These are phyloP conservation scores for Piper longum DNA, from an alignment of 164 flowering plant species.

Conservation along the genomic window DNA sequence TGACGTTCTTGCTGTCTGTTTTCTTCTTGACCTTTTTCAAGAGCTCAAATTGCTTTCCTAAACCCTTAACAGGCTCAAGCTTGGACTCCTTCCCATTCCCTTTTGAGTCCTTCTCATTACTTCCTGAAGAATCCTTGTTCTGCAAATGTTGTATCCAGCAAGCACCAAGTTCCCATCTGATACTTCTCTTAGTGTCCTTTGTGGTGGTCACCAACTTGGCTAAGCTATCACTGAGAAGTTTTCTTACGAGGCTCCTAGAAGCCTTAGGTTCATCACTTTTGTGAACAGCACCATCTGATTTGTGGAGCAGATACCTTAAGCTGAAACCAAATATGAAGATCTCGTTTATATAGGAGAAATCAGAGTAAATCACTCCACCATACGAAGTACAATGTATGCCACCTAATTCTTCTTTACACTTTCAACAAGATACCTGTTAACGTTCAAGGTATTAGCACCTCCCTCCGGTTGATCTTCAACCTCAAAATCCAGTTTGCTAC, in stretches of 20 bases:
- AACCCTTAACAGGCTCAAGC: constrained; percentile 56
- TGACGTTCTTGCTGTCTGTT: constrained; percentile 9
- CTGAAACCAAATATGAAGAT: constrained; percentile 23
- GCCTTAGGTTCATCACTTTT: constrained; percentile 24
- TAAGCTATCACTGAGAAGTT: constrained; percentile 48
- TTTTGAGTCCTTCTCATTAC: constrained; percentile 15
- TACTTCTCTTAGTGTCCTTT: constrained; percentile 15
- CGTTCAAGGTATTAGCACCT: constrained; percentile 77
- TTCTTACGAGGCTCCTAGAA: constrained; percentile 24
- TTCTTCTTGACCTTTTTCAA: constrained; percentile 62
- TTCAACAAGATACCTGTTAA: constrained; percentile 40
- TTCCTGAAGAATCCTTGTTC: constrained; percentile 42
- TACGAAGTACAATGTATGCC: not conserved
- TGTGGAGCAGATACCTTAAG: constrained; percentile 59
- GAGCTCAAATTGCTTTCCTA: constrained; percentile 70
- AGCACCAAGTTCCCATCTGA: constrained; percentile 93
- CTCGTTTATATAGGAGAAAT: not conserved
- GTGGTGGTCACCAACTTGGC: constrained; percentile 28
- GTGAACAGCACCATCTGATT: constrained; percentile 14
- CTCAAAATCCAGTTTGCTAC: constrained; percentile 29
- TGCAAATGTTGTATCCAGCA: constrained; percentile 84
- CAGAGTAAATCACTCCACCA: not conserved
- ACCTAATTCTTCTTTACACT: not conserved
- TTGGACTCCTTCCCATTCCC: constrained; percentile 13
- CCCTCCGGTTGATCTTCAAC: constrained; percentile 81